These are phyloP conservation scores for Suhomyces bokatorum DNA, from an alignment of 1,139 yeast genomes.

Conservation along the genomic window DNA sequence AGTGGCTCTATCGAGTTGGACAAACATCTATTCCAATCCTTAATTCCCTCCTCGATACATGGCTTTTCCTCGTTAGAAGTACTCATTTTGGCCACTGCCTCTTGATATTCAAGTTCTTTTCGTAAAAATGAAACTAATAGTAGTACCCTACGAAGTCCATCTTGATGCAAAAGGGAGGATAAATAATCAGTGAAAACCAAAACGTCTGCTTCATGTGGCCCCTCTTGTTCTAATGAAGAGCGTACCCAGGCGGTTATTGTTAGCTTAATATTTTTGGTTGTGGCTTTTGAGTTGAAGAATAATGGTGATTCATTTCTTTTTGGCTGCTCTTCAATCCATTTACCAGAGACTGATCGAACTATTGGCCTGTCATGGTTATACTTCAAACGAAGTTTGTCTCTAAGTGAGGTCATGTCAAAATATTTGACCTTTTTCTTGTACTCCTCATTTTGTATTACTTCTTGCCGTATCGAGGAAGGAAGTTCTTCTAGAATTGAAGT, in stretches of 20 bases:
- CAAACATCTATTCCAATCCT: slow-evolving; percentile 24
- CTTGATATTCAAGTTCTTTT: slow-evolving; percentile 19
- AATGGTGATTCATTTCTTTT: slow-evolving; percentile 28
- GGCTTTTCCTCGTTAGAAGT: not conserved
- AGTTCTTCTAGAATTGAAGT: slow-evolving; percentile 46
- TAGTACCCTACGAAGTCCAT: slow-evolving; percentile 23
- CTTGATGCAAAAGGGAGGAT: slow-evolving; percentile 19
- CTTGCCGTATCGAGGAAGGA: slow-evolving; percentile 45
- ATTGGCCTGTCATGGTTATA: slow-evolving; percentile 18
- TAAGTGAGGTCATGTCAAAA: slow-evolving; percentile 31
- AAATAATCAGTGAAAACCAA: slow-evolving; percentile 35
- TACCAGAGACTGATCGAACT: slow-evolving; percentile 24
- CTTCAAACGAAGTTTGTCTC: slow-evolving; percentile 31
- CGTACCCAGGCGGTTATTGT: slow-evolving; percentile 52
- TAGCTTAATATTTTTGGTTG: slow-evolving; percentile 35
- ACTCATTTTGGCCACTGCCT: slow-evolving; percentile 9
- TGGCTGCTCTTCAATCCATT: slow-evolving; percentile 29
- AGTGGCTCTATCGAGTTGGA: slow-evolving; percentile 4
- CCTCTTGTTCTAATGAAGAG: slow-evolving; percentile 42
- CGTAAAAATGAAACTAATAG: slow-evolving; percentile 24
- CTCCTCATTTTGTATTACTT: slow-evolving; percentile 43
- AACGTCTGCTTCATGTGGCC: slow-evolving; percentile 63
- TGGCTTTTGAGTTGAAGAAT: slow-evolving; percentile 34
- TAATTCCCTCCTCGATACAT: slow-evolving; percentile 21
- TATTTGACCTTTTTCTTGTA: slow-evolving; percentile 29